A percentile compares a stretch with the other conserved stretches of the same genome.
phyloP scores from a whole-genome alignment of 2,329 filamentous ascomycete species.

The Blastomyces emzantsi region DNA sequence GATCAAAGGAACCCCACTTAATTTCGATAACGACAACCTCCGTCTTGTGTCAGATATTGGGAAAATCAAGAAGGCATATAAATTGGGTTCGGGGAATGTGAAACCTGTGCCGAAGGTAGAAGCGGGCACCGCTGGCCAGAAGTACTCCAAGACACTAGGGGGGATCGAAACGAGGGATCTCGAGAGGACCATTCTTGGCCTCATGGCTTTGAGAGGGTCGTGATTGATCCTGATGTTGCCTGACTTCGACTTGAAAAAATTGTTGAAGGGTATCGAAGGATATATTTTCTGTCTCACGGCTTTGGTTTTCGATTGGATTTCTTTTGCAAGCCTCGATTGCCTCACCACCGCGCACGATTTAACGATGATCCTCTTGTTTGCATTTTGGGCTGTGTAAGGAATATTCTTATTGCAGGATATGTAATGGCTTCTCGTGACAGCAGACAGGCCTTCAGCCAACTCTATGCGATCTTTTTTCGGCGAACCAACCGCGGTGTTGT shows the following conservation, averaged over 20 bases:
- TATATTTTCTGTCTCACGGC: background rate
- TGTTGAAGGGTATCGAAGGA: background rate
- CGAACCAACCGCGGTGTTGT: no score
- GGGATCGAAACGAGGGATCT: conserved; percentile 2
- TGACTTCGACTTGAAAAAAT: background rate
- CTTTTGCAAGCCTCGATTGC: background rate
- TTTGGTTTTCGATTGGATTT: background rate
- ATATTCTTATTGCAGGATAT: background rate
- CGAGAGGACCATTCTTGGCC: conserved; percentile 8
- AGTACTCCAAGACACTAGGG: background rate
- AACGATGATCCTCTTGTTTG: background rate
- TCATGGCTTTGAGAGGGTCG: conserved; percentile 10
- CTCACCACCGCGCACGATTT: background rate
- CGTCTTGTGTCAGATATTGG: conserved; percentile 51
- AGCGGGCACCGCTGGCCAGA: conserved; percentile 18
- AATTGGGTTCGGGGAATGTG: conserved; percentile 56
- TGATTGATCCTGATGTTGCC: background rate
- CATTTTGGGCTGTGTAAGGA: background rate
- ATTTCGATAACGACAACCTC: conserved; percentile 58
- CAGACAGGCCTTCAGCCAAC: background rate
- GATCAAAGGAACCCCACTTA: conserved; percentile 52
- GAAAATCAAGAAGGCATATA: conserved; percentile 77
- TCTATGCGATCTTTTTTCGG: background rate
- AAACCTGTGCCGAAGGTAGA: conserved; percentile 21
- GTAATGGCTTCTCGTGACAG: background rate